Conservation (phyloP, 305 asterid genomes). For the Andrographis paniculata region DNA sequence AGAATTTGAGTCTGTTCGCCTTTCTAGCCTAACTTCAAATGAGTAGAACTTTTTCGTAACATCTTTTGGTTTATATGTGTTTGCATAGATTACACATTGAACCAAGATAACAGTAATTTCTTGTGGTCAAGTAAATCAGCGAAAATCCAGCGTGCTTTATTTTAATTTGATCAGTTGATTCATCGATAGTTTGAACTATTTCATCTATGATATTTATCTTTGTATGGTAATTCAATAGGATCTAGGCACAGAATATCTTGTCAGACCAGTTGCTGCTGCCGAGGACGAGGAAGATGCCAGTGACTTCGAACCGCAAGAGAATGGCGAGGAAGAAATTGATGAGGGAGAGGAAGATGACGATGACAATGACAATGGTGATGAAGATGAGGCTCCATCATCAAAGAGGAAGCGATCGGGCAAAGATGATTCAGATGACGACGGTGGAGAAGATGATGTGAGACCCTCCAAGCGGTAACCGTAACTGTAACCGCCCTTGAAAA, state of each 20-base stretch:
- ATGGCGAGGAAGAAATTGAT: slow-evolving; percentile 52
- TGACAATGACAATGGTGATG: too few relatives aligned
- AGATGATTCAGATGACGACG: slow-evolving; percentile 55
- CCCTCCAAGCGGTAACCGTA: slow-evolving; percentile 87
- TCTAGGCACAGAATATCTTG: slow-evolving; percentile 76
- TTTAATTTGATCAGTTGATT: too few relatives aligned
- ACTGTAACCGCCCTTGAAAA: too few relatives aligned
- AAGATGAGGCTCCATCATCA: slow-evolving; percentile 49
- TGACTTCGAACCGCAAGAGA: slow-evolving; percentile 76
- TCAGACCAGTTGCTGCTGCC: slow-evolving; percentile 58
- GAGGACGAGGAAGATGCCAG: slow-evolving; percentile 89
- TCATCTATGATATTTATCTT: background rate
- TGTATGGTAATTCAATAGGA: slow-evolving; percentile 36
- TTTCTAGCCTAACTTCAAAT: too few relatives aligned
- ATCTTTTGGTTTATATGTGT: too few relatives aligned
- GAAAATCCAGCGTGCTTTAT: too few relatives aligned
- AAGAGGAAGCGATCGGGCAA: slow-evolving; percentile 72
- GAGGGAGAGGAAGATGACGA: slow-evolving; percentile 50
- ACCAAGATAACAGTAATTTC: too few relatives aligned
- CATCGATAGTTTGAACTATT: too few relatives aligned
- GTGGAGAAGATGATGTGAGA: slow-evolving; percentile 67
- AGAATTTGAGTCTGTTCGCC: background rate
- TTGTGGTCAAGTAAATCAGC: too few relatives aligned
- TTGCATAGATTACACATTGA: too few relatives aligned
- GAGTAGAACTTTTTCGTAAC: too few relatives aligned